A percentile compares a stretch with the other conserved stretches of the same genome.
These are phyloP conservation scores for Trapa bicornis DNA, from an alignment of 345 rosid genomes.

Conservation along the genomic window DNA sequence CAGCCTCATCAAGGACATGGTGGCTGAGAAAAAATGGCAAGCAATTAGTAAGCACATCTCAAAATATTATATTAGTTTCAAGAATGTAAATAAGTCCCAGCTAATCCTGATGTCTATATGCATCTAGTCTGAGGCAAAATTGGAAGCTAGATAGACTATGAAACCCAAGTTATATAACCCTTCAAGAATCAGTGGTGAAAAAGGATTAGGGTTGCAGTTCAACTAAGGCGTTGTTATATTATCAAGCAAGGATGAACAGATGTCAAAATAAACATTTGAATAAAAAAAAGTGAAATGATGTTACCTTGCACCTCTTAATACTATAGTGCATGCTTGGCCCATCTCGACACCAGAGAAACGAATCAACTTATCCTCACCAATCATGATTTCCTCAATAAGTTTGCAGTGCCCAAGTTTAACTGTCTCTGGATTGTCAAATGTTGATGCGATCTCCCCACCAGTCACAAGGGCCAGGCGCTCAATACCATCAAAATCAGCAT, in stretches of 20 bases:
- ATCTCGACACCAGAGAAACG: slow-evolving; percentile 91
- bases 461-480: slow-evolving; percentile 90
- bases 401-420: slow-evolving; percentile 94
- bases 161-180: not conserved
- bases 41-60: too few relatives aligned
- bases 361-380: slow-evolving; percentile 96
- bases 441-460: slow-evolving; percentile 96
- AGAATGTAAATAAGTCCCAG: not conserved
- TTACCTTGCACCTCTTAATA: slow-evolving; percentile 91
- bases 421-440: slow-evolving; percentile 96
- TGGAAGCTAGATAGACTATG: not conserved
- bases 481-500: slow-evolving; percentile 97
- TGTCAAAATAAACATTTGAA: not conserved
- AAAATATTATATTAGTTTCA: not conserved
- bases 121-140: not conserved
- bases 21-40: slow-evolving; percentile 30
- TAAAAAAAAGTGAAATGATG: not conserved
- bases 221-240: not conserved
- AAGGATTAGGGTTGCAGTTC: not conserved
- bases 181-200: not conserved
- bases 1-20: slow-evolving; percentile 97
- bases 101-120: not conserved
- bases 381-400: slow-evolving; percentile 95
- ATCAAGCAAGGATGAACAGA: not conserved
- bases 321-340: slow-evolving; percentile 97